Evolutionary conservation across 352 stramenopile species (phyloP).

Genomic region (Halophytophthora polymorphica): DNA sequence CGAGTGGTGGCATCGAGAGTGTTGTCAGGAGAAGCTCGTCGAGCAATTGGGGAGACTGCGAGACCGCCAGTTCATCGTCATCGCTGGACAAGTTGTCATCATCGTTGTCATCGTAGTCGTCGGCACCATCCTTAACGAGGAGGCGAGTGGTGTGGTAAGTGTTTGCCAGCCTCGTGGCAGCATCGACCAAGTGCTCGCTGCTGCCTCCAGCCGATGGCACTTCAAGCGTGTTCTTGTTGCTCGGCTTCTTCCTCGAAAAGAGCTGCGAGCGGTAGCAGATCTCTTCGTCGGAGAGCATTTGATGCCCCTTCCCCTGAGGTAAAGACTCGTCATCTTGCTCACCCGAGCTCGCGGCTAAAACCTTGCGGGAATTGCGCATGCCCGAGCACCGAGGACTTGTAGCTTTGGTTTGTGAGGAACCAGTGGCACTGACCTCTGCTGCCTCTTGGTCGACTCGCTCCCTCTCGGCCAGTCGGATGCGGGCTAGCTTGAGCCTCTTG

Average conservation of each 20-base stretch:
- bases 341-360: constrained; percentile 19
- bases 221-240: constrained; percentile 32
- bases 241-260: constrained; percentile 66
- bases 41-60: constrained; percentile 60
- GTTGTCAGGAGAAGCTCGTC: constrained; percentile 77
- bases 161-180: not conserved
- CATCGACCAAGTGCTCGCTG: constrained; percentile 3
- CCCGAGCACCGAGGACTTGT: constrained; percentile 8
- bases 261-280: constrained; percentile 57
- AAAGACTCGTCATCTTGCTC: constrained; percentile 1
- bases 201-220: constrained; percentile 4
- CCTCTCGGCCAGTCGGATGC: constrained; percentile 18
- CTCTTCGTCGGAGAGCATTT: constrained; percentile 62
- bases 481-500: constrained; percentile 48
- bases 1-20: constrained; percentile 60
- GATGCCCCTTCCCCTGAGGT: constrained; percentile 10
- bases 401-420: constrained; percentile 11
- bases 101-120: constrained; percentile 35
- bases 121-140: constrained; percentile 4
- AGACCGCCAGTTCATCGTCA: constrained; percentile 60
- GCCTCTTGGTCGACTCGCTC: constrained; percentile 2
- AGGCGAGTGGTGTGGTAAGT: constrained; percentile 2
- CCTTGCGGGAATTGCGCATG: constrained; percentile 24
- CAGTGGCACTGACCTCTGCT: not conserved
- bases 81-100: constrained; percentile 46